Evolutionary conservation across 2,329 filamentous ascomycete species (phyloP), one percentile per base, ranked within the genome.

Genomic region (Paramyrothecium roridum): DNA sequence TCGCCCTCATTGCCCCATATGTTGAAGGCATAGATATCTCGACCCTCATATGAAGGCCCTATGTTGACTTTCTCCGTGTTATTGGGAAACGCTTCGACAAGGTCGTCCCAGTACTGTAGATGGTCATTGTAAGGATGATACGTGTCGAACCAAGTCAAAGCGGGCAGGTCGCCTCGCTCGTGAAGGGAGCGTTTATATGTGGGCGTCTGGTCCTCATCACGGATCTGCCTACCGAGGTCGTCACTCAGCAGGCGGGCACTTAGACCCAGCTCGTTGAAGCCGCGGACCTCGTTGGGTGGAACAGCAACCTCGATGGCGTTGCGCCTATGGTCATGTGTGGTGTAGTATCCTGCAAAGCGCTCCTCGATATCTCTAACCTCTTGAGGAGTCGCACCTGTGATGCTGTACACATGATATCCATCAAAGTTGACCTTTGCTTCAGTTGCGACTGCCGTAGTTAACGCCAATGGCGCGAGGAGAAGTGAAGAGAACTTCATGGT

Each of bases 1-100:
- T 71, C 64, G 10, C 72, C 70, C 4, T 65, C 61, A 48, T 64
- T 70, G 12, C 79, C 80, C 70, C 74, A 82, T 54, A 83, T 73
- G 60, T 81, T 78, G 50, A 81, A 65, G 10, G 84, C 88, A 40
- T 83, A 81, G 37, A 91, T 89, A 52, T 68, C 61, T 21, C 77
- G 71, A 1, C 76, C 77, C 55, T 79, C 67, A 40, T 72, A 72
- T 13, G 78, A 79, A 12, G 63, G 66, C 2, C 80, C 80, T 8
- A 72, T 66, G 17, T 68, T 67, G 26, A 80, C 67, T 52, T 80
- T 73, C 60, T 80, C 74, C n/a, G 79, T 75, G 59, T 80, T 77
- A 3, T 66, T 58, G 3, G 80, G 72, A 60, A 79, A 78, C 3
- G 70, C 61, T 1, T 71, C 68, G 30, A 76, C 73, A 12, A 85